A percentile compares a stretch with the other conserved stretches of the same genome.
Evolutionary conservation across 2,329 filamentous ascomycete genomes (phyloP).

Genomic region (Diaporthe sp.): DNA sequence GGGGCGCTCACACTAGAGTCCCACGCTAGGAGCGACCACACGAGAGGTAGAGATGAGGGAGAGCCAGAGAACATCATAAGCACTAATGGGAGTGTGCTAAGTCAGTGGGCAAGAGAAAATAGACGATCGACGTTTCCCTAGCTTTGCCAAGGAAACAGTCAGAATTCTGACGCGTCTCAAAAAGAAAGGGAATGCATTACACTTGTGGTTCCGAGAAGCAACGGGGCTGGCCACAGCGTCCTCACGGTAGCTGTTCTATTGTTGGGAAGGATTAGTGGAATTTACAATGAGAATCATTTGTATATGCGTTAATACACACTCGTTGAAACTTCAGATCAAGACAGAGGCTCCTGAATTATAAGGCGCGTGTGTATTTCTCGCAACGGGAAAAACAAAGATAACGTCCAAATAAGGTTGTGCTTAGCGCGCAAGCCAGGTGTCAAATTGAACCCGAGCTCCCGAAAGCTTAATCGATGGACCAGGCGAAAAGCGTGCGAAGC

Average conservation of each 20-base stretch:
- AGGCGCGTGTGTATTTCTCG: background rate
- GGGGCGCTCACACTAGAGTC: background rate
- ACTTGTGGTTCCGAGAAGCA: background rate
- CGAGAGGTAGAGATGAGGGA: background rate
- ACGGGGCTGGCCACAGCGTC: background rate
- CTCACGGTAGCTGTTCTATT: background rate
- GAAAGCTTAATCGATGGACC: slow-evolving; percentile 6
- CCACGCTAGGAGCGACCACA: background rate
- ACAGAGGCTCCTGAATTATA: background rate
- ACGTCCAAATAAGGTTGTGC: slow-evolving; percentile 27
- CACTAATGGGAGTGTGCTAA: background rate
- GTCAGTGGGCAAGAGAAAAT: background rate
- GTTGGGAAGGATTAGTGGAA: too few relatives aligned
- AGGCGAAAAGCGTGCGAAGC: background rate
- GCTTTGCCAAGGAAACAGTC: background rate
- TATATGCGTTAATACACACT: too few relatives aligned
- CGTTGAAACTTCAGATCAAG: background rate
- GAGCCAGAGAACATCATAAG: background rate
- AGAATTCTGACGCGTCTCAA: background rate
- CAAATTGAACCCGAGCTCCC: background rate
- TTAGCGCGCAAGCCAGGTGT: background rate
- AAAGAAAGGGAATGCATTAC: background rate
- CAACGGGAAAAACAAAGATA: background rate
- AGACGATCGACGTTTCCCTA: background rate
- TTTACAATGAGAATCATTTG: background rate